These are phyloP conservation scores for Dactylorhiza incarnata DNA, from an alignment of 106 monocot species.

Conservation along the genomic window DNA sequence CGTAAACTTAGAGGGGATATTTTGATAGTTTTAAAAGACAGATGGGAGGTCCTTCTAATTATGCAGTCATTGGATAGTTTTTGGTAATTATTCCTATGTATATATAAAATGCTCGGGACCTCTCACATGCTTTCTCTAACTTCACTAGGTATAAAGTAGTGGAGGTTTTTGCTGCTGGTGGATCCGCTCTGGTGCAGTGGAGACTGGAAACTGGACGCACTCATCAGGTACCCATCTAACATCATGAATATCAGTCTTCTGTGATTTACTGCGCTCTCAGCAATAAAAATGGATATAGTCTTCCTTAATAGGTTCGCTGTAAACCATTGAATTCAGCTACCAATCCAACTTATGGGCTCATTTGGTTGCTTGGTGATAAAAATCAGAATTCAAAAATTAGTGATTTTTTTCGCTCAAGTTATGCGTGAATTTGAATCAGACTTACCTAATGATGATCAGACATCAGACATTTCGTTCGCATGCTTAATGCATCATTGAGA, in stretches of 20 bases:
- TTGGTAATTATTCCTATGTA: neutral
- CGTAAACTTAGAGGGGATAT: no score
- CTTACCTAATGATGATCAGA: neutral
- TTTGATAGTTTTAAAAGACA: no score
- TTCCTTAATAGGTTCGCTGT: neutral
- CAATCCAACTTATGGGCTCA: neutral
- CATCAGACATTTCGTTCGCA: neutral
- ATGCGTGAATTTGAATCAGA: neutral
- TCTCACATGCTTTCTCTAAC: conserved; percentile 8
- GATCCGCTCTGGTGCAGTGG: conserved; percentile 76
- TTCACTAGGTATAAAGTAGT: conserved; percentile 71
- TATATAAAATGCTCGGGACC: neutral
- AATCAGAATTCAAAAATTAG: no score
- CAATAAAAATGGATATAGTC: neutral
- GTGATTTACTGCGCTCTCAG: neutral
- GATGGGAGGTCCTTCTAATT: no score
- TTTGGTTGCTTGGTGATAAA: no score
- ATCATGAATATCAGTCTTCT: neutral
- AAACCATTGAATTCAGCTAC: neutral
- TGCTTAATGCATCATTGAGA: neutral
- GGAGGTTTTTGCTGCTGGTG: conserved; percentile 57
- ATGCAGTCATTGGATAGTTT: no score
- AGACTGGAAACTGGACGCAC: conserved; percentile 92
- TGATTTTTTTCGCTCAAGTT: no score
- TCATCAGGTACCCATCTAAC: conserved; percentile 62